Evolutionary conservation across 1,284 basidiomycete species (phyloP), one percentile per base, ranked within the genome.

Genomic region (Melampsora americana): DNA sequence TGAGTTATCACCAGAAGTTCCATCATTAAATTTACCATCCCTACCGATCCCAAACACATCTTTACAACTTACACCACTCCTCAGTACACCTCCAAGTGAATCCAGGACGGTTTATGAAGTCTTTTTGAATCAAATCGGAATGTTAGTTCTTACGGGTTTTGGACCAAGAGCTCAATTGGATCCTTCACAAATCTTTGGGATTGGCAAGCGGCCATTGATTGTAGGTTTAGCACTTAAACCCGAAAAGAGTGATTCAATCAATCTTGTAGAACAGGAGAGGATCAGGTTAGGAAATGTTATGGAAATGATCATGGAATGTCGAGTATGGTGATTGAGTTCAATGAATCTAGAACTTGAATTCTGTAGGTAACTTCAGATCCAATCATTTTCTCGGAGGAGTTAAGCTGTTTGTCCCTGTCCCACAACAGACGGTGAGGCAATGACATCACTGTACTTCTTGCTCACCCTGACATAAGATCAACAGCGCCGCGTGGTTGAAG

Each of bases 251-350:
- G n/a, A n/a, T n/a, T 35, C 60, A 65, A 35, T n/a, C n/a, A 42
- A 28, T 32, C 7, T n/a, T 28, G 26, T n/a, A 23, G 53, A 56
- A 32, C 23, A 26, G n/a, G 70, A 73, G 26, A 46, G 70, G 32
- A 30, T 62, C 28, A 60, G 62, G n/a, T 73, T 73, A 66, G 46
- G 39, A 20, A 62, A 30, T 65, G 64, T 73, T 7, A 73, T 73
- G 70, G 50, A 28, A 30, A 73, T 73, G 70, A 46, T 73, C 28
- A 53, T 73, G 30, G 70, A 73, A 66, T 73, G 61, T 39, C 62
- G 53, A 66, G 48, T 73, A 7, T 73, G 62, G 70, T 73, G 32
- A 73, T 56, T 9, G 6, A 42, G 39, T 42, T 42, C 39, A 42
- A 42, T 42, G 39, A 42, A 35, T 5, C 3, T 5, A 35, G 9